Evolutionary conservation across 2,329 filamentous ascomycete species (phyloP).

Genomic region (Podosphaera leucotricha): DNA sequence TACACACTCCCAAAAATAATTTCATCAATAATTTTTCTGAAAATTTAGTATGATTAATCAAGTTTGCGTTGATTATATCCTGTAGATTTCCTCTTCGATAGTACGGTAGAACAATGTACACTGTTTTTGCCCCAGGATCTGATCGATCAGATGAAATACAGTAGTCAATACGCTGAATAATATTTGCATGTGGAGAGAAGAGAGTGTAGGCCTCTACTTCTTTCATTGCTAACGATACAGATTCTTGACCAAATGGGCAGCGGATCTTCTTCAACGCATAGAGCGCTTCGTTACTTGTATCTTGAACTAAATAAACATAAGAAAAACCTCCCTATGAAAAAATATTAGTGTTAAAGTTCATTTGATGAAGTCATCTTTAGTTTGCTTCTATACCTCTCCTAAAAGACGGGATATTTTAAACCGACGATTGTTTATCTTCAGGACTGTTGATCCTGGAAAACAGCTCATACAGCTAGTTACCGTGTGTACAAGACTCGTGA

Average conservation of each 20-base stretch:
- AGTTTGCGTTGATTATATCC: constrained; percentile 94
- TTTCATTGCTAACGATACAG: constrained; percentile 78
- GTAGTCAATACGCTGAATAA: constrained; percentile 72
- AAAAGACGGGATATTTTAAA: constrained; percentile 91
- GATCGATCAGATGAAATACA: constrained; percentile 50
- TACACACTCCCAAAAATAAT: constrained; percentile 77
- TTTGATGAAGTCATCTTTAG: not conserved
- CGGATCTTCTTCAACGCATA: constrained; percentile 97
- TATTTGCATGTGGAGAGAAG: constrained; percentile 61
- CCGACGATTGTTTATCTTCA: constrained; percentile 83
- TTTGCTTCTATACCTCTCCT: constrained; percentile 45
- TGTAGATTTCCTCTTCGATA: constrained; percentile 89
- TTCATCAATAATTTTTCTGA: constrained; percentile 73
- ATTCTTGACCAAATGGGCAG: constrained; percentile 93
- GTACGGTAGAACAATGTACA: constrained; percentile 90
- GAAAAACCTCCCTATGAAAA: constrained; percentile 65
- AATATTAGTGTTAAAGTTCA: constrained; percentile 4
- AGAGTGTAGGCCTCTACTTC: constrained; percentile 93
- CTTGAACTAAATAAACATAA: constrained; percentile 96
- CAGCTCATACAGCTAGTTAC: constrained; percentile 89
- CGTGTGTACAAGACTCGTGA: constrained; percentile 37
- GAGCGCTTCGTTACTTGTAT: constrained; percentile 58
- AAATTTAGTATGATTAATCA: constrained; percentile 83
- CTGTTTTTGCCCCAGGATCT: constrained; percentile 58
- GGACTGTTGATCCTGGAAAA: constrained; percentile 78